Conservation (phyloP, 2,329 filamentous ascomycete species). For the Venturia aucupariae region DNA sequence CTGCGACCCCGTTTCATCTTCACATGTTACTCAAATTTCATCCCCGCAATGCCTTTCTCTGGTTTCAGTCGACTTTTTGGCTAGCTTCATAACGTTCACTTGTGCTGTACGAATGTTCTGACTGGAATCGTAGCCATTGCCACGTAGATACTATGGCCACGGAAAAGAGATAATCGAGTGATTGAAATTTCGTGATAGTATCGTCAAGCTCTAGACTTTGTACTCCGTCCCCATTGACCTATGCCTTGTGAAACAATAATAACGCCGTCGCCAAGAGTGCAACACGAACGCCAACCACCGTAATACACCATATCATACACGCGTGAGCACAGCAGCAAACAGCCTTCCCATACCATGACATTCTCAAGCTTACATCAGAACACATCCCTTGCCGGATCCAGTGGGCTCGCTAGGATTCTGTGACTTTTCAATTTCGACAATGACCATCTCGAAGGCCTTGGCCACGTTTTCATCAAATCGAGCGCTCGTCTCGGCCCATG, state of each 20-base stretch:
- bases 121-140: background rate
- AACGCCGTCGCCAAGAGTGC: background rate
- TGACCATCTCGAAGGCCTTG: constrained; percentile 88
- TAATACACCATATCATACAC: background rate
- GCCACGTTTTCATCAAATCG: constrained; percentile 89
- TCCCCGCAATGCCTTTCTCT: no score
- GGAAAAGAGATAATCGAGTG: background rate
- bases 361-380: constrained; percentile 53
- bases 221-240: background rate
- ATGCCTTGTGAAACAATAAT: constrained; percentile 2
- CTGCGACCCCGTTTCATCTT: no score
- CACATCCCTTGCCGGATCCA: constrained; percentile 64
- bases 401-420: constrained; percentile 82
- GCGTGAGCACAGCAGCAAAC: background rate
- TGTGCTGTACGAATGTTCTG: no score
- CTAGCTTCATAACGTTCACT: no score
- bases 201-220: background rate
- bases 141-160: background rate
- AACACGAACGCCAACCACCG: background rate
- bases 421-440: constrained; percentile 88
- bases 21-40: no score
- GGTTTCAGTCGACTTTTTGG: no score
- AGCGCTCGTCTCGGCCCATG: constrained; percentile 90
- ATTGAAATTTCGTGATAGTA: background rate
- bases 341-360: background rate